phyloP scores from a whole-genome alignment of 2,329 filamentous ascomycete species.

The Pseudocercospora cruenta region DNA sequence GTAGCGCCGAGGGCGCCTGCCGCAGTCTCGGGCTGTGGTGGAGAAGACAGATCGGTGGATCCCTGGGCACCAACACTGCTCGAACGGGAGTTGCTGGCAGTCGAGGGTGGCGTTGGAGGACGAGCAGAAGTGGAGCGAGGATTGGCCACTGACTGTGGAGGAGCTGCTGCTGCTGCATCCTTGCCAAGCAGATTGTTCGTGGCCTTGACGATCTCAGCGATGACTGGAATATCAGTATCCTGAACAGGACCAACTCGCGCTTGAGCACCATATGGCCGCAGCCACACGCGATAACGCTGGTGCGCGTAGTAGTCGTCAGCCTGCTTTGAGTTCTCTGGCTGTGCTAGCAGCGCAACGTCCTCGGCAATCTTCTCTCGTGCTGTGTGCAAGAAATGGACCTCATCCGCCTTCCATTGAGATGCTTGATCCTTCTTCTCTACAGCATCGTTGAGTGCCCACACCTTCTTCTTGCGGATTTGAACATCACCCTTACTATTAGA shows the following conservation, averaged over 20 bases:
- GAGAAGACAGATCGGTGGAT: not conserved
- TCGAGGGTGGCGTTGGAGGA: not conserved
- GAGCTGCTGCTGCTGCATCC: not conserved
- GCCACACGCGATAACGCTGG: conserved; percentile 5
- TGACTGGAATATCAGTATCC: not conserved
- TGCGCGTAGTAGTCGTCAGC: not conserved
- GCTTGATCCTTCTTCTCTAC: not conserved
- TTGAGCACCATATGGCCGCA: not conserved
- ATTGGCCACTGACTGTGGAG: not conserved
- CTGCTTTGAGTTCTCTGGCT: not conserved
- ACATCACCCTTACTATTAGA: not conserved
- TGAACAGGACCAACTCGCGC: not conserved
- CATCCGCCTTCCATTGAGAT: not conserved
- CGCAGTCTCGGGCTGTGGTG: not conserved
- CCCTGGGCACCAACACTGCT: not conserved
- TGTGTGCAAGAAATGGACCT: not conserved
- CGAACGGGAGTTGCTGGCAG: not conserved
- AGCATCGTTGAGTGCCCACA: not conserved
- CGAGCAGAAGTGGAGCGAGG: not conserved
- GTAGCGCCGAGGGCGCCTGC: not conserved
- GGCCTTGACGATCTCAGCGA: conserved; percentile 6
- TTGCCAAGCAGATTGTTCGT: not conserved
- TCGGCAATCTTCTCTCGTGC: not conserved
- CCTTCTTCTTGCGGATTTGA: too few species aligned
- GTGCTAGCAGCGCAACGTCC: not conserved